These are phyloP conservation scores for Chalaropsis ovoidea DNA, from an alignment of 2,329 filamentous ascomycete species.

Conservation along the genomic window DNA sequence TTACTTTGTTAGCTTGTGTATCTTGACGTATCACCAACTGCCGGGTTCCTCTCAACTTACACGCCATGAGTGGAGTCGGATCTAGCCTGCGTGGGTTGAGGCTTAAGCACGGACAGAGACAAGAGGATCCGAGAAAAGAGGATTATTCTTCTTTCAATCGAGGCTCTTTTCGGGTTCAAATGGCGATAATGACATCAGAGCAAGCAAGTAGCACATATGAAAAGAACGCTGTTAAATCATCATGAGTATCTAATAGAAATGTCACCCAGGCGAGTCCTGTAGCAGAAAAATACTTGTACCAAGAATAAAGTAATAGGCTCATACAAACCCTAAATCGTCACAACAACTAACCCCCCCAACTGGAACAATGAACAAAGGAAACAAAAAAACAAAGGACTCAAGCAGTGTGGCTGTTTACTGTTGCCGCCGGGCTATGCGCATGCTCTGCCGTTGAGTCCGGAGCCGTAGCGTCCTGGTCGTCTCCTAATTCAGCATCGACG, in stretches of 20 bases:
- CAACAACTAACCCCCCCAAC: background rate
- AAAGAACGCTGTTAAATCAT: background rate
- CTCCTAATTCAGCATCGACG: constrained; percentile 24
- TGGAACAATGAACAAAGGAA: constrained; percentile 3
- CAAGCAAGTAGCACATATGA: no score
- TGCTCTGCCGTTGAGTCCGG: background rate
- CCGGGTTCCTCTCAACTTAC: background rate
- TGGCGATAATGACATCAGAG: no score
- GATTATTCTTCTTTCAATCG: background rate
- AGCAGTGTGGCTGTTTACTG: background rate
- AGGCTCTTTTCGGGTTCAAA: no score
- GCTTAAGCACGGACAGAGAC: constrained; percentile 35
- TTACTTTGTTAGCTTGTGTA: background rate
- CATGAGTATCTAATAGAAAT: constrained; percentile 2
- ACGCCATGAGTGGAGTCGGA: background rate
- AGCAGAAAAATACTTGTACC: background rate
- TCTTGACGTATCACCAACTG: background rate
- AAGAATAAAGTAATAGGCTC: background rate
- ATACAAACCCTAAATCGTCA: background rate
- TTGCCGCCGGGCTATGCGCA: background rate
- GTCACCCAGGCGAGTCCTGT: background rate
- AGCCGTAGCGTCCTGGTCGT: background rate
- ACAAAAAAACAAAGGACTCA: constrained; percentile 5
- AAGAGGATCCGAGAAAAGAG: background rate
- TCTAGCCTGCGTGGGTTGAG: background rate